Evolutionary conservation across 2,329 filamentous ascomycete genomes (phyloP).

Genomic region (Trichoderma cornu-damae): DNA sequence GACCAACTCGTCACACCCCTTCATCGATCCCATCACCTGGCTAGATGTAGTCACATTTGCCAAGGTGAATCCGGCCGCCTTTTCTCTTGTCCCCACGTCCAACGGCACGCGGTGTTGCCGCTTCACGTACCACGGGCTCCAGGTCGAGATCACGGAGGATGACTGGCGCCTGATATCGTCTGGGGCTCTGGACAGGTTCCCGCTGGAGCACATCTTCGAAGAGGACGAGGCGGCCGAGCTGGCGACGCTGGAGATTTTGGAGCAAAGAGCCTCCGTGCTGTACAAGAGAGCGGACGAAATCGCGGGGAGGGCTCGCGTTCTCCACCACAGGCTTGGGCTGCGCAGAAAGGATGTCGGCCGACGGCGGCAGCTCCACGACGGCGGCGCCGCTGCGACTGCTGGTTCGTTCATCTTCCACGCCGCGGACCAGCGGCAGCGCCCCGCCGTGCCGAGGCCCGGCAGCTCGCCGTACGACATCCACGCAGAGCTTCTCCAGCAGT

Average conservation of each 20-base stretch:
- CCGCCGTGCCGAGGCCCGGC: conserved; percentile 22
- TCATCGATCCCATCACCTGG: conserved; percentile 66
- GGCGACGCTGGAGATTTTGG: conserved; percentile 76
- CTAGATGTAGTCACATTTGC: conserved; percentile 82
- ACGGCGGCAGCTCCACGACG: conserved; percentile 27
- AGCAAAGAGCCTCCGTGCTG: conserved; percentile 69
- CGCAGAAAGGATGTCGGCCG: conserved; percentile 31
- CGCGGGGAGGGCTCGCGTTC: conserved; percentile 57
- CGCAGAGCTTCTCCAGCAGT: conserved; percentile 53
- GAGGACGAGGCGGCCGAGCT: conserved; percentile 85
- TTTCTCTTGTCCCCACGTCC: conserved; percentile 62
- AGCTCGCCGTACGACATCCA: conserved; percentile 44
- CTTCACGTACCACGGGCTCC: conserved; percentile 73
- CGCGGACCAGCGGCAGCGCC: conserved; percentile 28
- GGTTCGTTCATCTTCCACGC: conserved; percentile 28
- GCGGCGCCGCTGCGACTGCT: neutral
- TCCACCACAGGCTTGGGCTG: conserved; percentile 65
- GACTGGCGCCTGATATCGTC: conserved; percentile 81
- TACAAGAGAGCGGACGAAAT: conserved; percentile 77
- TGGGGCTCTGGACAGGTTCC: conserved; percentile 72
- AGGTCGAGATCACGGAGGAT: conserved; percentile 81
- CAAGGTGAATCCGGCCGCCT: conserved; percentile 72
- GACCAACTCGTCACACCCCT: conserved; percentile 46
- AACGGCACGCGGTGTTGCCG: conserved; percentile 70
- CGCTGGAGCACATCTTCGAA: conserved; percentile 72